Evolutionary conservation across 2,329 filamentous ascomycete genomes (phyloP).

Genomic region (Colletotrichum destructivum): DNA sequence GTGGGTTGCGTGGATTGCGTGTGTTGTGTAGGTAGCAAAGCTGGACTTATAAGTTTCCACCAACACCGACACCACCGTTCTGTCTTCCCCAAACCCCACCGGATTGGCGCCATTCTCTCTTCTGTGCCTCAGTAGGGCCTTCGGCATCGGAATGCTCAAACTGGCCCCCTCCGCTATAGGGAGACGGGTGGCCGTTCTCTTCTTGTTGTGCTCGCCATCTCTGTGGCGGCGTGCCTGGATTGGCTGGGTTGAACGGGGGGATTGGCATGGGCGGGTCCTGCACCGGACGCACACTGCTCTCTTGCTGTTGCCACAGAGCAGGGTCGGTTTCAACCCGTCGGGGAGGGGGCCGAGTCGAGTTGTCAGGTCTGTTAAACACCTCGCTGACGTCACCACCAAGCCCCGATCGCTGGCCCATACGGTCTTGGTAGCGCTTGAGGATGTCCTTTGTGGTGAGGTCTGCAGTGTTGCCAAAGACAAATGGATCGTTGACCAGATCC

Average conservation of each 20-base stretch:
- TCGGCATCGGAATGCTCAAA: conserved; percentile 62
- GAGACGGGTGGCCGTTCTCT: conserved; percentile 58
- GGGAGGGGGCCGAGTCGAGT: conserved; percentile 69
- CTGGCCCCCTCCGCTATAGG: conserved; percentile 57
- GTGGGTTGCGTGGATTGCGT: neutral
- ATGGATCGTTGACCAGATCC: conserved; percentile 86
- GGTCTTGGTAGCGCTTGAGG: conserved; percentile 90
- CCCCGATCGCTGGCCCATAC: conserved; percentile 73
- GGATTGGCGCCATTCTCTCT: conserved; percentile 72
- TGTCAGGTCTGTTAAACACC: conserved; percentile 70
- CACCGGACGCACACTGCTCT: conserved; percentile 86
- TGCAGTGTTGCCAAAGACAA: conserved; percentile 83
- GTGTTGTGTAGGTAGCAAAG: conserved; percentile 6
- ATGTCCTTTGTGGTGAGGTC: conserved; percentile 99
- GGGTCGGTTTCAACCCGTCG: conserved; percentile 89
- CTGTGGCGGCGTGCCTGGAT: conserved; percentile 65
- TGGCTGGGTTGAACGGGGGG: conserved; percentile 50
- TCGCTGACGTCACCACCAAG: conserved; percentile 70
- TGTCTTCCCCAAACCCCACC: conserved; percentile 63
- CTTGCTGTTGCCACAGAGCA: conserved; percentile 85
- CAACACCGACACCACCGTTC: conserved; percentile 65
- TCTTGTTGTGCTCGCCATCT: conserved; percentile 65
- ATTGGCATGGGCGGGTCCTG: conserved; percentile 67
- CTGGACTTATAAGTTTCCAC: conserved; percentile 56
- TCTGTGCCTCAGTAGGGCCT: conserved; percentile 59